Conservation (phyloP, 352 stramenopile genomes). For the Phytophthora meadii region DNA sequence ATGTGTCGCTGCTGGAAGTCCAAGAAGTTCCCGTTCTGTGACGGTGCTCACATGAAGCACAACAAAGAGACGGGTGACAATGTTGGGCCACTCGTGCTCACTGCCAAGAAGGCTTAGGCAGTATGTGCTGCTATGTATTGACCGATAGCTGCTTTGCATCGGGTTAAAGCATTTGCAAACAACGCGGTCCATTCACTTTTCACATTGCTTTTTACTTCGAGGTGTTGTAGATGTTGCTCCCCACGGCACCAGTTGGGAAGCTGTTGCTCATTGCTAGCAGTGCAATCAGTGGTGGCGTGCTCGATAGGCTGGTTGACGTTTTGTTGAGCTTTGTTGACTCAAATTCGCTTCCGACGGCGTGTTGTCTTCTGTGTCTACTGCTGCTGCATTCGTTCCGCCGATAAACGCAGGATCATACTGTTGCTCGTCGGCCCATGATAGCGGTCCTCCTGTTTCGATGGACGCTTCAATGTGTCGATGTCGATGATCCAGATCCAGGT, state of each 20-base stretch:
- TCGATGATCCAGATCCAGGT: constrained; percentile 4
- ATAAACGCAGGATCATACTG: not conserved
- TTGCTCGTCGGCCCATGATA: not conserved
- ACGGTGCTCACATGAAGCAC: constrained; percentile 84
- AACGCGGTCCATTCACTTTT: constrained; percentile 21
- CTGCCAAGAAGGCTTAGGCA: constrained; percentile 50
- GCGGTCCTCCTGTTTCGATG: not conserved
- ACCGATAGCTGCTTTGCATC: constrained; percentile 32
- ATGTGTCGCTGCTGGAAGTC: constrained; percentile 91
- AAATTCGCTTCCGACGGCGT: no score
- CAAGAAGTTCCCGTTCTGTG: constrained; percentile 89
- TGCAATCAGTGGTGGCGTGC: constrained; percentile 8
- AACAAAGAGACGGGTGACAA: constrained; percentile 91
- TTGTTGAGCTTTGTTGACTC: no score
- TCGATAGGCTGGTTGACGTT: constrained; percentile 1
- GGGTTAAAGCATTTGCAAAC: constrained; percentile 19
- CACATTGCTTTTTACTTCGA: constrained; percentile 1
- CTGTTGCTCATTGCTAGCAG: constrained; percentile 1
- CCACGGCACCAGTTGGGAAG: not conserved
- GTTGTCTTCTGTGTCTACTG: no score
- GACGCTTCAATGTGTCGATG: constrained; percentile 11
- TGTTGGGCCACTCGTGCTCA: constrained; percentile 78
- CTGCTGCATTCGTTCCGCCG: no score
- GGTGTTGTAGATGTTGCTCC: constrained; percentile 3
- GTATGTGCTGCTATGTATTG: constrained; percentile 30